These are phyloP conservation scores for Pseudonitzschia pungens DNA, from an alignment of 108 stramenopile genomes.

Conservation along the genomic window DNA sequence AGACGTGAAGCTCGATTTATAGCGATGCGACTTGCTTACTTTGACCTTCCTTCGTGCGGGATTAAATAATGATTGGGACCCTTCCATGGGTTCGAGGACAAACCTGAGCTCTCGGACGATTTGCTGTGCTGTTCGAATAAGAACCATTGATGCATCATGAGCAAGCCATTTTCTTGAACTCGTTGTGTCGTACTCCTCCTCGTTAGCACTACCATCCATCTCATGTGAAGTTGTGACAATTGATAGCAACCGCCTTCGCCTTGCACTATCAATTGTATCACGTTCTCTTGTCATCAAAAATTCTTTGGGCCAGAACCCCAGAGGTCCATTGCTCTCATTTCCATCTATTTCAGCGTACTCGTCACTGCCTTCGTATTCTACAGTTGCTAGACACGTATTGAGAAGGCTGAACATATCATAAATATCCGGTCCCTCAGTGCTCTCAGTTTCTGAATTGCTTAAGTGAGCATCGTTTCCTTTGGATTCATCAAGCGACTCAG, in stretches of 20 bases:
- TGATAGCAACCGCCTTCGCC: slow-evolving; percentile 20
- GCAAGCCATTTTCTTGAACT: slow-evolving; percentile 77
- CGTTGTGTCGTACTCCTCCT: slow-evolving; percentile 46
- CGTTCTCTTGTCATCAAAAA: slow-evolving; percentile 49
- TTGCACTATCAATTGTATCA: slow-evolving; percentile 39
- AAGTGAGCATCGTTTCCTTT: slow-evolving; percentile 11
- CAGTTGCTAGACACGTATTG: slow-evolving; percentile 69
- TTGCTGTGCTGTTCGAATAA: slow-evolving; percentile 70
- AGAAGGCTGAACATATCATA: slow-evolving; percentile 78
- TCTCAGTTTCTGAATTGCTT: slow-evolving; percentile 14
- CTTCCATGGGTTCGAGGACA: slow-evolving; percentile 54
- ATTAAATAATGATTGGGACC: slow-evolving; percentile 43
- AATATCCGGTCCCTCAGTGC: slow-evolving; percentile 51
- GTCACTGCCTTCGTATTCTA: slow-evolving; percentile 83
- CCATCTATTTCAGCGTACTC: slow-evolving; percentile 36
- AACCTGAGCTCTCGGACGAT: slow-evolving; percentile 70
- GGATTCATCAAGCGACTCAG: slow-evolving; percentile 15
- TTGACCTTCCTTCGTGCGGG: slow-evolving; percentile 24
- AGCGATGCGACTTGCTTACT: neutral
- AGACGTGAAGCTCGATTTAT: slow-evolving; percentile 3
- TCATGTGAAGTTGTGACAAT: slow-evolving; percentile 12
- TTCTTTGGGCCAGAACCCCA: slow-evolving; percentile 58
- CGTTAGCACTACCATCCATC: slow-evolving; percentile 1
- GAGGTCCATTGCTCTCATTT: slow-evolving; percentile 24
- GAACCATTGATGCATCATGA: slow-evolving; percentile 76